Conservation (phyloP, 2,329 filamentous ascomycete species). For the Dothistroma pini region DNA sequence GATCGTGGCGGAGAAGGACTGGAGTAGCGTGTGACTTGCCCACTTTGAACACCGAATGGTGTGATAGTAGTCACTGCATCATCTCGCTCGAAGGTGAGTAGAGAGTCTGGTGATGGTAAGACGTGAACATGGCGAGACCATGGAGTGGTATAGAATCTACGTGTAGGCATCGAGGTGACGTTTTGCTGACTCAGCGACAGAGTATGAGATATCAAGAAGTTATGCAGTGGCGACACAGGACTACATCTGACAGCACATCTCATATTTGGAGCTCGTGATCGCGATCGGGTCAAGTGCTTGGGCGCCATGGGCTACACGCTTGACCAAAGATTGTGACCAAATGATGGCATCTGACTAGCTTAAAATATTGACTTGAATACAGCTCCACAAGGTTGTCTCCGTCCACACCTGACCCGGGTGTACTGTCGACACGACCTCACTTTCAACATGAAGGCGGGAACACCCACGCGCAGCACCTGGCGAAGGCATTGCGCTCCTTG, state of each 20-base stretch:
- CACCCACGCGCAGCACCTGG: not conserved
- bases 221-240: too few species aligned
- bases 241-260: too few species aligned
- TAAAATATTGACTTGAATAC: not conserved
- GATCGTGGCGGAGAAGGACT: not conserved
- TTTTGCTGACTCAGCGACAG: too few species aligned
- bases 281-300: too few species aligned
- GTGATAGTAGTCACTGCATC: not conserved
- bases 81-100: not conserved
- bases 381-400: not conserved
- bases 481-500: not conserved
- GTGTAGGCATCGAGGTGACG: too few species aligned
- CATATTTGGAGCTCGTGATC: too few species aligned
- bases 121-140: too few species aligned
- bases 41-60: not conserved
- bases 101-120: not conserved
- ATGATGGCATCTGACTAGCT: not conserved
- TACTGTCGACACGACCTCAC: not conserved
- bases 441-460: not conserved
- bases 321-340: not conserved
- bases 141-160: too few species aligned
- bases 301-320: too few species aligned
- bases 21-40: not conserved
- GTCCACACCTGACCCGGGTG: not conserved
- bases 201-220: too few species aligned